Conservation (phyloP, 176 grass and related monocot genomes). For the Typha latifolia region DNA sequence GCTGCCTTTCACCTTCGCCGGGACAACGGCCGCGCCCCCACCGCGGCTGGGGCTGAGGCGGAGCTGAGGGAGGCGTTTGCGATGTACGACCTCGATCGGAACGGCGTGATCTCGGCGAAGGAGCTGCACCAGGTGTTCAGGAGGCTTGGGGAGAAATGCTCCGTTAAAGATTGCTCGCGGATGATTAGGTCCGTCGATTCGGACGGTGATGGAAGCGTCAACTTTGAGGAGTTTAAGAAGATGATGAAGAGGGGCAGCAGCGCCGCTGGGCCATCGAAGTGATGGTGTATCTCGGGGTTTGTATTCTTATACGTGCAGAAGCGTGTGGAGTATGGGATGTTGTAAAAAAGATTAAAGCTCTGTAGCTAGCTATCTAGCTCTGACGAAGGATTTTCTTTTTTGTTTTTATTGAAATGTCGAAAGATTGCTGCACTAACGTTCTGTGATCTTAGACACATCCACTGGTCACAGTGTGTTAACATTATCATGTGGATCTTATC, state of each 20-base stretch:
- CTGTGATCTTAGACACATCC: no score
- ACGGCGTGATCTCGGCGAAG: slow-evolving; percentile 60
- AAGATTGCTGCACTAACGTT: no score
- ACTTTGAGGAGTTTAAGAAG: slow-evolving; percentile 82
- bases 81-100: slow-evolving; percentile 55
- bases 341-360: no score
- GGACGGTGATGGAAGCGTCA: slow-evolving; percentile 70
- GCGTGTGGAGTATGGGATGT: no score
- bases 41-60: slow-evolving; percentile 18
- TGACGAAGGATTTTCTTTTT: no score
- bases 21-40: background rate
- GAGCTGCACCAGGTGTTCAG: slow-evolving; percentile 57
- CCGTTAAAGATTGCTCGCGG: slow-evolving; percentile 42
- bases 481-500: no score
- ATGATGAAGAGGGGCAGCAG: slow-evolving; percentile 41
- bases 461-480: no score
- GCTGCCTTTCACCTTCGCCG: slow-evolving; percentile 36
- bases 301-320: no score
- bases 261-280: no score
- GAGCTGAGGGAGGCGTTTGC: slow-evolving; percentile 68
- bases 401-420: no score
- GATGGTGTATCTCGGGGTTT: no score
- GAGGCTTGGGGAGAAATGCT: slow-evolving; percentile 44
- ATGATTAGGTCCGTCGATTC: slow-evolving; percentile 71
- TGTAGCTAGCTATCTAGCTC: no score